Percentiles rank a stretch among this genome's conserved stretches.
Conservation (phyloP, 345 rosid genomes). For the Citrus reticulata region DNA sequence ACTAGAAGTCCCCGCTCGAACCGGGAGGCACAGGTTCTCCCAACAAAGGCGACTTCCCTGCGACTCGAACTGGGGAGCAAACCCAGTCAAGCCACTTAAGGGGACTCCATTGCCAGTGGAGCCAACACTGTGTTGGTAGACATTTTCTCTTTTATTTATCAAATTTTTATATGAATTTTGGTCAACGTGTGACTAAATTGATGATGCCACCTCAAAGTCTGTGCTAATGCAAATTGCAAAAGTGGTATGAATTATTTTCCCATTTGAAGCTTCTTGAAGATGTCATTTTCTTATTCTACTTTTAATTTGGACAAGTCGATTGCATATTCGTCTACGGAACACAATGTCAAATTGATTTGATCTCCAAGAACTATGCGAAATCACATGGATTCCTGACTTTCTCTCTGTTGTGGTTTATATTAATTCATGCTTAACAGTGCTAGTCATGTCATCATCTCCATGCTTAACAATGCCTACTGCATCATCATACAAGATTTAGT, state of each 20-base stretch:
- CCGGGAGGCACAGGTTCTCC: no score
- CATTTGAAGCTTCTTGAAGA: constrained; percentile 1
- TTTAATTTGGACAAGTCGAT: neutral
- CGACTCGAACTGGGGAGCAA: no score
- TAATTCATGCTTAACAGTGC: neutral
- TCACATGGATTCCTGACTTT: neutral
- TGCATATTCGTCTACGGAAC: neutral
- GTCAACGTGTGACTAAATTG: neutral
- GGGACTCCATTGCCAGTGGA: no score
- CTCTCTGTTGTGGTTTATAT: neutral
- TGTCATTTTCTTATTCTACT: constrained; percentile 4
- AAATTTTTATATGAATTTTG: neutral
- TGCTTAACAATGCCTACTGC: neutral
- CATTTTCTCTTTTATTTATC: no score
- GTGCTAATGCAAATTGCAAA: neutral
- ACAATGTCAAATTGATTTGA: neutral
- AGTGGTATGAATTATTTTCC: neutral
- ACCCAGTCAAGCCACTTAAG: no score
- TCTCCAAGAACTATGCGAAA: neutral
- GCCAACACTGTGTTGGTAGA: no score
- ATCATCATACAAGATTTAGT: neutral
- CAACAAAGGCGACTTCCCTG: no score
- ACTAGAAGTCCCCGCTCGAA: no score
- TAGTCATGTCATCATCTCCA: neutral
- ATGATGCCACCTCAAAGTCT: neutral